Conservation (phyloP, 2,329 filamentous ascomycete species). For the Trichoderma sp. region DNA sequence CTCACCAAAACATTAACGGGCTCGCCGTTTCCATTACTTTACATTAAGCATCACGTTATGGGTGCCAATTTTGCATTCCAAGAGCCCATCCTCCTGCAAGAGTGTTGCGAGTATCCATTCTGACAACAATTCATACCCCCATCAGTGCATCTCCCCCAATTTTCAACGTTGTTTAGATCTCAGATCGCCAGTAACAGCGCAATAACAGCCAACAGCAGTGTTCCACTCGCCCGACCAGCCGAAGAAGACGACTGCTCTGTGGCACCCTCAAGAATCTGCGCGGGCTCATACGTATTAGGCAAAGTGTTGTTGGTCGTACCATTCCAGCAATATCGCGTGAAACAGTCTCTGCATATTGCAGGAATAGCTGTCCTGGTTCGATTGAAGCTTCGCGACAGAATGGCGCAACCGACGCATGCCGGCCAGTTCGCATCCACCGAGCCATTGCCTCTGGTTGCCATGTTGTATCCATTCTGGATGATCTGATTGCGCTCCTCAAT, state of each 20-base stretch:
- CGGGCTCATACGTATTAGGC: slow-evolving; percentile 24
- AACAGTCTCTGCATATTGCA: slow-evolving; percentile 70
- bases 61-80: background rate
- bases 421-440: slow-evolving; percentile 72
- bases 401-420: slow-evolving; percentile 78
- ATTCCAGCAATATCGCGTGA: slow-evolving; percentile 81
- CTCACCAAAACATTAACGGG: background rate
- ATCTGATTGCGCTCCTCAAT: slow-evolving; percentile 68
- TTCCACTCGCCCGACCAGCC: slow-evolving; percentile 7
- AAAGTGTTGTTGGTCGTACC: slow-evolving; percentile 51
- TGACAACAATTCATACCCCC: background rate
- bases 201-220: background rate
- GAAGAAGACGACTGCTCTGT: slow-evolving; percentile 13
- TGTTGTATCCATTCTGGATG: slow-evolving; percentile 78
- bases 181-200: slow-evolving; percentile 8
- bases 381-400: slow-evolving; percentile 69
- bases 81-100: background rate
- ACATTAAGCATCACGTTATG: background rate
- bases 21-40: background rate
- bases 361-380: slow-evolving; percentile 67
- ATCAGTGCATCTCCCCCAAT: background rate
- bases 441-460: slow-evolving; percentile 75
- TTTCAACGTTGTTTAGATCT: background rate
- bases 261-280: background rate
- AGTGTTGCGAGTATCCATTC: background rate